Conservation (phyloP, 352 stramenopile species). For the Aphanomyces astaci region DNA sequence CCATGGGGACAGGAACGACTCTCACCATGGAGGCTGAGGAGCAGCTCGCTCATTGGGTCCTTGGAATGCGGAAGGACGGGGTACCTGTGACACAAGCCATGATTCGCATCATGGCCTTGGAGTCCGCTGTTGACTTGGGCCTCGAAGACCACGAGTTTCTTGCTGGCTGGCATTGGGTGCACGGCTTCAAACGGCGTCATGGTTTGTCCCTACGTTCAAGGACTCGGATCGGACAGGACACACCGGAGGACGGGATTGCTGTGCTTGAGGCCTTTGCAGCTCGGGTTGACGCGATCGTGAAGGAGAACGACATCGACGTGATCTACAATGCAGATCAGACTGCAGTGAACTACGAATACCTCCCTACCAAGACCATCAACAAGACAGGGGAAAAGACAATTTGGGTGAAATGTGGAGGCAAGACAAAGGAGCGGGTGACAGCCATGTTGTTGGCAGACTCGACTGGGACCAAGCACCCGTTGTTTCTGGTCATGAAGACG, state of each 20-base stretch:
- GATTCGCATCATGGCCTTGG: slow-evolving; percentile 21
- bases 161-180: slow-evolving; percentile 1
- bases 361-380: slow-evolving; percentile 29
- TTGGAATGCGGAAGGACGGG: slow-evolving; percentile 22
- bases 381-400: slow-evolving; percentile 23
- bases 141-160: neutral
- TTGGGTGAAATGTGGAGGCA: slow-evolving; percentile 25
- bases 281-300: neutral
- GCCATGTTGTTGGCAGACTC: slow-evolving; percentile 28
- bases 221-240: slow-evolving; percentile 20
- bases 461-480: slow-evolving; percentile 16
- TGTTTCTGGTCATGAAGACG: slow-evolving; percentile 28
- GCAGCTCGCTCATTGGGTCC: slow-evolving; percentile 25
- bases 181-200: slow-evolving; percentile 21
- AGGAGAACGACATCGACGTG: neutral
- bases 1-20: neutral
- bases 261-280: neutral
- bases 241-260: slow-evolving; percentile 4
- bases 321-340: slow-evolving; percentile 30
- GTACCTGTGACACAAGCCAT: slow-evolving; percentile 27
- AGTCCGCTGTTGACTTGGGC: slow-evolving; percentile 5
- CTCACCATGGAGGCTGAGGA: slow-evolving; percentile 23
- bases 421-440: slow-evolving; percentile 26
- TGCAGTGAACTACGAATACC: slow-evolving; percentile 30
- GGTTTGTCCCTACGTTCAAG: slow-evolving; percentile 17